Evolutionary conservation across 73 alveolate species (phyloP).

Genomic region (Paramecium bursaria): DNA sequence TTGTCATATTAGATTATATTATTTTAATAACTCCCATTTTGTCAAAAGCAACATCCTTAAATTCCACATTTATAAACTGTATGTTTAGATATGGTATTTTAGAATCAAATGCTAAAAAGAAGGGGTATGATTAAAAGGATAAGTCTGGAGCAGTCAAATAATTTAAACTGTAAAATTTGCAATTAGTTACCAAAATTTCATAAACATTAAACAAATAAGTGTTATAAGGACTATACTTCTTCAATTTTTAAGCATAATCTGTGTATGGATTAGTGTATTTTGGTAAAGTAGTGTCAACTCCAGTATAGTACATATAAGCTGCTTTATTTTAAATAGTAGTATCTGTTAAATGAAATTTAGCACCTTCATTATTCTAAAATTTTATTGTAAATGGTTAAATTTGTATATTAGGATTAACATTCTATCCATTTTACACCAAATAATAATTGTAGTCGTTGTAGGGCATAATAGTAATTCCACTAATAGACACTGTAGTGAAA

Average conservation of each 20-base stretch:
- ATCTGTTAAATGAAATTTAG: not conserved
- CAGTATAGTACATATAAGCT: not conserved
- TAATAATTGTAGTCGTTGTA: no score
- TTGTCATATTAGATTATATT: not conserved
- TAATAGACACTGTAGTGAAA: conserved; percentile 2
- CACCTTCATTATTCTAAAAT: not conserved
- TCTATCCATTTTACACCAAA: no score
- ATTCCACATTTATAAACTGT: not conserved
- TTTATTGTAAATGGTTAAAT: not conserved
- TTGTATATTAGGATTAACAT: not conserved
- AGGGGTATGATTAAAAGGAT: conserved; percentile 12
- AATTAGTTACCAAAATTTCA: not conserved
- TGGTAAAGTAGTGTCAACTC: no score
- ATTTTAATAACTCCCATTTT: conserved; percentile 14
- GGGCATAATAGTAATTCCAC: not conserved
- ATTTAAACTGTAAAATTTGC: not conserved
- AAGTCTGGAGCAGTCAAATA: conserved; percentile 8
- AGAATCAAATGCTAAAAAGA: conserved; percentile 12
- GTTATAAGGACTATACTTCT: conserved; percentile 17
- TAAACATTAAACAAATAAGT: not conserved
- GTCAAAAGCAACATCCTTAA: conserved; percentile 36
- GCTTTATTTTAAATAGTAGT: not conserved
- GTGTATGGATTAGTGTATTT: conserved; percentile 9
- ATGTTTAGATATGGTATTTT: not conserved
- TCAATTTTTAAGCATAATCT: not conserved